Conservation (phyloP, 2,329 filamentous ascomycete genomes). For the Aspergillus sp. region DNA sequence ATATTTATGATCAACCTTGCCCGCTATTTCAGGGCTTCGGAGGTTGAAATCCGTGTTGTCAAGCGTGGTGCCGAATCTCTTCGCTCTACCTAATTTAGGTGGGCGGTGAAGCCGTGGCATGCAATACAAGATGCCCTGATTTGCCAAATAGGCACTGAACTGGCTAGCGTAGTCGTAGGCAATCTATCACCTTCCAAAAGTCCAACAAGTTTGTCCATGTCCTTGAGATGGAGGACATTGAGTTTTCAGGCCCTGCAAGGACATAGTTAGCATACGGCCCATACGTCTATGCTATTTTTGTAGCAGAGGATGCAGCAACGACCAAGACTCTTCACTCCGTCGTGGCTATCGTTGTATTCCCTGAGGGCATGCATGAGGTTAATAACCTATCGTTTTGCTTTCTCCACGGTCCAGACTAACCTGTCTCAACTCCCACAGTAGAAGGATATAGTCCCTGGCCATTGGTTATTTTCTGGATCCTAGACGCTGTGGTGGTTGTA, state of each 20-base stretch:
- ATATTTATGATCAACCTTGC: too few relatives aligned
- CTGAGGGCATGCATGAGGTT: neutral
- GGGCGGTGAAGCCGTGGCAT: too few relatives aligned
- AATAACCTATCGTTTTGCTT: neutral
- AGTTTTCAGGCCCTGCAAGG: neutral
- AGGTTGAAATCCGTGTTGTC: too few relatives aligned
- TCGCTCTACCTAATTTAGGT: too few relatives aligned
- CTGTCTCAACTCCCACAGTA: neutral
- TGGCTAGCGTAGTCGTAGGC: neutral
- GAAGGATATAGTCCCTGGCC: neutral
- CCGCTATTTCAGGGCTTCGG: too few relatives aligned
- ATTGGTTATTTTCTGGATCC: neutral
- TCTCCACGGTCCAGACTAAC: neutral
- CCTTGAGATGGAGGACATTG: neutral
- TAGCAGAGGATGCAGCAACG: neutral
- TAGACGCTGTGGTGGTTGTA: neutral
- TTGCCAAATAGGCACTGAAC: neutral
- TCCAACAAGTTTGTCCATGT: neutral
- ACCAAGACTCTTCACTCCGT: neutral
- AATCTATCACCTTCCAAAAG: neutral
- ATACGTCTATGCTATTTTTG: neutral
- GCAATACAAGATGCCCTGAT: too few relatives aligned
- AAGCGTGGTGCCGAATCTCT: too few relatives aligned
- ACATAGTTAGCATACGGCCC: neutral
- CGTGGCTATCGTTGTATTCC: neutral